Conservation (phyloP, 106 monocot genomes). For the Platanthera guangdongensis region DNA sequence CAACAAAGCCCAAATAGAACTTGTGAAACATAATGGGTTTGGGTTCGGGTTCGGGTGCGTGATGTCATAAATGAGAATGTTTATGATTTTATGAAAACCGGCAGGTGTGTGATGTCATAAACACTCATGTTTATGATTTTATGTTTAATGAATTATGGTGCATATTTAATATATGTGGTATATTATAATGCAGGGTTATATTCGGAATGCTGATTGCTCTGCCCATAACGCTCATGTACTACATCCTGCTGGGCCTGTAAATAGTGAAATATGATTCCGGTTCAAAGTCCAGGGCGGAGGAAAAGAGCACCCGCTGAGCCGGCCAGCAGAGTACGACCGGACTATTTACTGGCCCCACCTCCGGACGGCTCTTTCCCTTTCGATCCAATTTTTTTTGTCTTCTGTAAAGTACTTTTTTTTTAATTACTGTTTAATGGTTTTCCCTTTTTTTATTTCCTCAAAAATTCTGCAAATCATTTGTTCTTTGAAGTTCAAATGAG, state of each 20-base stretch:
- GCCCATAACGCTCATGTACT: constrained; percentile 14
- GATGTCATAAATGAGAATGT: too few relatives aligned
- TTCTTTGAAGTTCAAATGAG: too few relatives aligned
- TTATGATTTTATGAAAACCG: too few relatives aligned
- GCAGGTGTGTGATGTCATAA: too few relatives aligned
- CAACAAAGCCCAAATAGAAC: too few relatives aligned
- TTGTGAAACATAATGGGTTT: too few relatives aligned
- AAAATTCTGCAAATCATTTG: too few relatives aligned
- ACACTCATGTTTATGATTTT: too few relatives aligned
- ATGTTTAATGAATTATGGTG: too few relatives aligned
- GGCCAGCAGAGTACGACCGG: not conserved
- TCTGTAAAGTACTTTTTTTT: not conserved
- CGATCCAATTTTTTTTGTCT: not conserved
- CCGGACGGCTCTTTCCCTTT: not conserved
- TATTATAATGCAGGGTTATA: constrained; percentile 6
- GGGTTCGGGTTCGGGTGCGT: too few relatives aligned
- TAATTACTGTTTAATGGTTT: not conserved
- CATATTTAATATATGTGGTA: too few relatives aligned
- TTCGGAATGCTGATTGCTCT: constrained; percentile 14
- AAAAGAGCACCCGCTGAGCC: not conserved
- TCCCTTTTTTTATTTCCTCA: not conserved
- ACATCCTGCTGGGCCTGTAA: constrained; percentile 11
- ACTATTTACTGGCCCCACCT: not conserved
- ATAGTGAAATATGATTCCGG: not conserved
- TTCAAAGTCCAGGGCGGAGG: not conserved